A percentile compares a stretch with the other conserved stretches of the same genome.
These are phyloP conservation scores for Zygosaccharomyces bisporus DNA, from an alignment of 805 yeast genomes.

Conservation along the genomic window DNA sequence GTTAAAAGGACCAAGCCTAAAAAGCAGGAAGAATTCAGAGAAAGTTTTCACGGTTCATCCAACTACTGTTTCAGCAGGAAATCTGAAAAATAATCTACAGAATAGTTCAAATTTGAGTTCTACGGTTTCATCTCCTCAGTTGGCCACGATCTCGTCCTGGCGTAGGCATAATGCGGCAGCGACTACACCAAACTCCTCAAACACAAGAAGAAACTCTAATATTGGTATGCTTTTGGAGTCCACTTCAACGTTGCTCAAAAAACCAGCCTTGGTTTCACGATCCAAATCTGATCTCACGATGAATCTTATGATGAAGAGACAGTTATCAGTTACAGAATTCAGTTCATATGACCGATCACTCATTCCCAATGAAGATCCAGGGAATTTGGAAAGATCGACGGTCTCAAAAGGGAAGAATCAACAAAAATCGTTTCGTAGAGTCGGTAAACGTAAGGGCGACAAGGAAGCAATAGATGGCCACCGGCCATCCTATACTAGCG, in stretches of 20 bases:
- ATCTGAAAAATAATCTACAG: neutral
- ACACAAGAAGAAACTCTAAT: conserved; percentile 26
- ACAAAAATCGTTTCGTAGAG: conserved; percentile 30
- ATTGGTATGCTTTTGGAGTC: conserved; percentile 27
- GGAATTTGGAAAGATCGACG: neutral
- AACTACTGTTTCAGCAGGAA: conserved; percentile 1
- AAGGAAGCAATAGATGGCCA: neutral
- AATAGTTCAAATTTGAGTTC: conserved; percentile 14
- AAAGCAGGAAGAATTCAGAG: conserved; percentile 16
- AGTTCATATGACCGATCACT: conserved; percentile 4
- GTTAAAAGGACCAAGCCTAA: conserved; percentile 46
- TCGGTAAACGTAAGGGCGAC: conserved; percentile 26
- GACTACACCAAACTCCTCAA: conserved; percentile 11
- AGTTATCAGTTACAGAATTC: conserved; percentile 27
- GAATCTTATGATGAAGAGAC: conserved; percentile 31
- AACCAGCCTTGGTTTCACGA: conserved; percentile 23
- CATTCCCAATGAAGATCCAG: neutral
- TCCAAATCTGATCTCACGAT: conserved; percentile 31
- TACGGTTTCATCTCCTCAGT: conserved; percentile 14
- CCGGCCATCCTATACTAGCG: neutral
- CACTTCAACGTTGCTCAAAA: conserved; percentile 14
- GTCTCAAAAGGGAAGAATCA: neutral
- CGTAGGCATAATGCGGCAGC: neutral
- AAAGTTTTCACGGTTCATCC: conserved; percentile 6
- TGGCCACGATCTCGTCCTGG: conserved; percentile 4